Evolutionary conservation across 805 yeast species (phyloP), one percentile per base, ranked within the genome.

Genomic region (Danielozyma ontarioensis): DNA sequence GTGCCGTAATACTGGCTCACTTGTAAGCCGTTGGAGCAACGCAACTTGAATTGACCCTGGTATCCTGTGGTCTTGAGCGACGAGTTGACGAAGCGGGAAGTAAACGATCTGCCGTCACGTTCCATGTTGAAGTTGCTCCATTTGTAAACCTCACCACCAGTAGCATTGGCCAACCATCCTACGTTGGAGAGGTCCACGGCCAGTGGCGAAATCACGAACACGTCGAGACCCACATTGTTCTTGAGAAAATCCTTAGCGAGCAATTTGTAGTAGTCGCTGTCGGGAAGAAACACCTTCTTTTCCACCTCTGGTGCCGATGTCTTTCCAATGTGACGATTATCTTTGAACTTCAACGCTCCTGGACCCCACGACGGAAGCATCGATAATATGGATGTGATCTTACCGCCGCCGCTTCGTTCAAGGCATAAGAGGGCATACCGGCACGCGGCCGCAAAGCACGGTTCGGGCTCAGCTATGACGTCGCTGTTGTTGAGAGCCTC

Each of bases 1-100:
- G 69, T 57, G 0, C 90, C 90, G 46, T 81, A 83, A 52, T 88
- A 85, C 35, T 76, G 76, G 12, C 74, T 60, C 6, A 90, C 86
- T 50, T 85, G 94, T 33, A 93, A 63, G 0, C 97, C 97, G 42
- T 74, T 78, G 1, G 97, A 87, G 46, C 89, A 82, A 43, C 98
- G 82, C 17, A 88, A 74, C 50, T 88, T 88, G 42, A 90, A 59
- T 44, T 82, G 82, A 4, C 84, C 89, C 54, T 85, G 93, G 47
- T 83, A 83, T 4, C 94, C 97, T 4, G 59, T 57, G 2, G 74
- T 61, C 17, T 69, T 68, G 2, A 59, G 49, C 12, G 83, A 68
- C 5, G 78, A 64, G 23, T 65, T 60, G n/a, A 68, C 63, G 41
- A 83, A 64, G 17, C 83, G 83, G 28, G 78, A 72, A 7, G 77